Percentiles rank a stretch among this genome's conserved stretches.
Evolutionary conservation across 2,329 filamentous ascomycete species (phyloP).

Genomic region (Coniochaeta prunicola): DNA sequence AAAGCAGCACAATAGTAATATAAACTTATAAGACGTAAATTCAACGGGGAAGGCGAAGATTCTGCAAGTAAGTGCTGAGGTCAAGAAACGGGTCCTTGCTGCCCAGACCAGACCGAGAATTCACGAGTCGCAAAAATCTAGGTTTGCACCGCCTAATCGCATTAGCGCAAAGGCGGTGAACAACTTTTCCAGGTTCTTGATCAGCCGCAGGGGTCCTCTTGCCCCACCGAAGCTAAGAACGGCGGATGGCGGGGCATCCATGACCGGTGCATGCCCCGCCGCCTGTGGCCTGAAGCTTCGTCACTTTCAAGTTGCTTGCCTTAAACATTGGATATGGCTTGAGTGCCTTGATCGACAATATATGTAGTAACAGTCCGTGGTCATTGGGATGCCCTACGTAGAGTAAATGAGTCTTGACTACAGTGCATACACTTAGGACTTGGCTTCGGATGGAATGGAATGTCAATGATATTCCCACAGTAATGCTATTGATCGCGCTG

Average conservation of each 20-base stretch:
- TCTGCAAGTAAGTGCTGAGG: background rate
- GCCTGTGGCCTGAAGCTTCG: too few species aligned
- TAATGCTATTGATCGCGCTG: background rate
- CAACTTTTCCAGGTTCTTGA: background rate
- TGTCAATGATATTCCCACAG: too few species aligned
- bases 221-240: background rate
- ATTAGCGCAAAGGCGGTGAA: slow-evolving; percentile 1
- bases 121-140: background rate
- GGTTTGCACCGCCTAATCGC: slow-evolving; percentile 2
- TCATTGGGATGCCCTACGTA: too few species aligned
- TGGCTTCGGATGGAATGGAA: too few species aligned
- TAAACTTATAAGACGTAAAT: background rate
- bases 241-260: background rate
- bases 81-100: background rate
- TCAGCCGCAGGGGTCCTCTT: background rate
- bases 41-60: background rate
- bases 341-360: too few species aligned
- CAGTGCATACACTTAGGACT: too few species aligned
- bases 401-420: too few species aligned
- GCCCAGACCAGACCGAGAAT: background rate
- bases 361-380: too few species aligned
- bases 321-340: too few species aligned
- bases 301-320: too few species aligned
- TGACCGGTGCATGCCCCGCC: background rate
- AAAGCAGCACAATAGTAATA: background rate